A percentile compares a stretch with the other conserved stretches of the same genome.
Conservation (phyloP, 1,139 yeast genomes). For the Magnusiomyces ingens region DNA sequence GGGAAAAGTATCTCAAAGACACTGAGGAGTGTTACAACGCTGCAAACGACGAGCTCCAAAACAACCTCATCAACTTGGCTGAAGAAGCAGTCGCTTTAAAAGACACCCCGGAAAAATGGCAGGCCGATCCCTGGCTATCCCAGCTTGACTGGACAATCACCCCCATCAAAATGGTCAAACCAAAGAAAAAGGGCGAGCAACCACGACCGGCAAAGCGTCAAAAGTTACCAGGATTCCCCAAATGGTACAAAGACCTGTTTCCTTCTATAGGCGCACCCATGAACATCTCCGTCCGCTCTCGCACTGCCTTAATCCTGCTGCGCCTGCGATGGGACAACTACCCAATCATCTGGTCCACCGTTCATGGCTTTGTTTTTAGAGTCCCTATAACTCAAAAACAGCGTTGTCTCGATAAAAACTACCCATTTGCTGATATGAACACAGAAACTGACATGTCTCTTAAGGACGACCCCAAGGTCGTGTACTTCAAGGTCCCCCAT, state of each 20-base stretch:
- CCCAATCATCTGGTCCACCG: constrained; percentile 74
- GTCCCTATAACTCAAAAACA: constrained; percentile 40
- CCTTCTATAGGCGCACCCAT: constrained; percentile 42
- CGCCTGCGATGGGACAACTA: constrained; percentile 79
- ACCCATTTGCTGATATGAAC: constrained; percentile 37
- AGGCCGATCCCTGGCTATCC: constrained; percentile 75
- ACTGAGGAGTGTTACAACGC: constrained; percentile 65
- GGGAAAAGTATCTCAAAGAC: constrained; percentile 64
- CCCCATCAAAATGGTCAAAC: constrained; percentile 56
- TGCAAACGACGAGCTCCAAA: constrained; percentile 50
- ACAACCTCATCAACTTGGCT: constrained; percentile 55
- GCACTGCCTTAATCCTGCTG: constrained; percentile 70
- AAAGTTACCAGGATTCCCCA: constrained; percentile 84
- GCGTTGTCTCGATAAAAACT: constrained; percentile 47
- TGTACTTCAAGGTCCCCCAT: constrained; percentile 73
- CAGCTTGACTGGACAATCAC: constrained; percentile 83
- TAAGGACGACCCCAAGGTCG: constrained; percentile 21
- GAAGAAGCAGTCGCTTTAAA: constrained; percentile 45
- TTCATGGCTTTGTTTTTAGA: constrained; percentile 84
- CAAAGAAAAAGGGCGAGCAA: constrained; percentile 54
- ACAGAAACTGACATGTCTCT: constrained; percentile 29
- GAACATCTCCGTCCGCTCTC: constrained; percentile 60
- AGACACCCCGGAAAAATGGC: constrained; percentile 30
- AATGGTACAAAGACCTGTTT: constrained; percentile 81
- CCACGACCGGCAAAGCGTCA: constrained; percentile 49